Conservation (phyloP, 306 rosid species). For the Quercus suber region DNA sequence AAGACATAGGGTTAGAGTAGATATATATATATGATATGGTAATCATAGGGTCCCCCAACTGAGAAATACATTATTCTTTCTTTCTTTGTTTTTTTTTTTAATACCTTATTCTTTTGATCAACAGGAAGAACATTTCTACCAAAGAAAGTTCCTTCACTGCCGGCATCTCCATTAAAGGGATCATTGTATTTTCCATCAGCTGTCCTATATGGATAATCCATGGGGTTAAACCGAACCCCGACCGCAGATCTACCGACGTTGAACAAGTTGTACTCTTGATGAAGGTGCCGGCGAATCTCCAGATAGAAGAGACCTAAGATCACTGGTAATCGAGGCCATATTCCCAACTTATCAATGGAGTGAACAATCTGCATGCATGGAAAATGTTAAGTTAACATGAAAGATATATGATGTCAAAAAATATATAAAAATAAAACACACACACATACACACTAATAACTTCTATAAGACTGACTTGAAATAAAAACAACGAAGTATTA, state of each 20-base stretch:
- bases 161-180: slow-evolving; percentile 54
- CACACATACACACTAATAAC: background rate
- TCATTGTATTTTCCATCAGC: slow-evolving; percentile 49
- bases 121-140: slow-evolving; percentile 56
- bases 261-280: slow-evolving; percentile 49
- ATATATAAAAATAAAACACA: background rate
- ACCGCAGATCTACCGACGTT: slow-evolving; percentile 47
- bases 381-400: no score
- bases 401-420: background rate
- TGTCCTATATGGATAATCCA: slow-evolving; percentile 48
- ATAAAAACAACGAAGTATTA: background rate
- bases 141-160: slow-evolving; percentile 49
- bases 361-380: slow-evolving; percentile 41
- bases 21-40: no score
- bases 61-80: no score
- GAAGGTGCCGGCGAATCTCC: slow-evolving; percentile 42
- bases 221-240: slow-evolving; percentile 48
- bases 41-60: no score
- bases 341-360: slow-evolving; percentile 46
- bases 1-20: no score
- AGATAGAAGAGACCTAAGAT: slow-evolving; percentile 40
- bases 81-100: no score
- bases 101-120: slow-evolving; percentile 44
- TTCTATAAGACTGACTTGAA: background rate
- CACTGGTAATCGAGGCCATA: slow-evolving; percentile 58